Evolutionary conservation across 2,329 filamentous ascomycete species (phyloP).

Genomic region (Arachnomyces sp.): DNA sequence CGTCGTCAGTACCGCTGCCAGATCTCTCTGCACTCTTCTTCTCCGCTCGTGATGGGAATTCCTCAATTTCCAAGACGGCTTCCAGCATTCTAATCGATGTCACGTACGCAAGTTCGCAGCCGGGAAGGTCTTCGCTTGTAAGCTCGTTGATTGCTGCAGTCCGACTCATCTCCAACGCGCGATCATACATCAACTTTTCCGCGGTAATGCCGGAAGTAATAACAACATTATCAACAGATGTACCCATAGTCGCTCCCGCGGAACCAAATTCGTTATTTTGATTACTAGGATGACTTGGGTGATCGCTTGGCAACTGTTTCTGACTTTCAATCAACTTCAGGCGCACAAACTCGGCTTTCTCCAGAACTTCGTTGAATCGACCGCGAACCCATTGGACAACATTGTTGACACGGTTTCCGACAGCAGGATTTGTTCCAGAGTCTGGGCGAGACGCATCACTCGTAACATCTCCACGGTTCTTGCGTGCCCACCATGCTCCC

Average conservation of each 20-base stretch:
- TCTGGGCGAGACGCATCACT: slow-evolving; percentile 38
- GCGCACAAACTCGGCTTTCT: slow-evolving; percentile 93
- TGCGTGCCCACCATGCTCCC: slow-evolving; percentile 81
- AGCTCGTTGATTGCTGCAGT: slow-evolving; percentile 93
- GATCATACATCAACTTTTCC: slow-evolving; percentile 96
- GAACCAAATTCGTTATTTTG: slow-evolving; percentile 54
- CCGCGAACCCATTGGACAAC: slow-evolving; percentile 92
- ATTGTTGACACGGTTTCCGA: slow-evolving; percentile 71
- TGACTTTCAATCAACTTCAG: slow-evolving; percentile 82
- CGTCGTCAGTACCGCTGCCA: slow-evolving; percentile 17
- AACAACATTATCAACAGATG: slow-evolving; percentile 68
- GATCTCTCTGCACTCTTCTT: slow-evolving; percentile 17
- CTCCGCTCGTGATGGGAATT: slow-evolving; percentile 32
- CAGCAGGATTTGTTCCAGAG: slow-evolving; percentile 43
- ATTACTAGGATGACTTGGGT: slow-evolving; percentile 79
- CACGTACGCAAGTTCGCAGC: slow-evolving; percentile 86
- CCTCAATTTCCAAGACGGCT: slow-evolving; percentile 82
- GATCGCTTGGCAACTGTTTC: slow-evolving; percentile 70
- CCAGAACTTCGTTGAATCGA: slow-evolving; percentile 93
- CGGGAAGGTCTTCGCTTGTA: slow-evolving; percentile 75
- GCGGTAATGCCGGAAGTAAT: slow-evolving; percentile 85
- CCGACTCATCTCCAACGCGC: slow-evolving; percentile 92
- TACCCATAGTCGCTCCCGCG: slow-evolving; percentile 48
- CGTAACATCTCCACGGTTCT: slow-evolving; percentile 57
- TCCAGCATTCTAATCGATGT: slow-evolving; percentile 94